These are phyloP conservation scores for Ascochyta koolunga DNA, from an alignment of 2,329 filamentous ascomycete species.

Conservation along the genomic window DNA sequence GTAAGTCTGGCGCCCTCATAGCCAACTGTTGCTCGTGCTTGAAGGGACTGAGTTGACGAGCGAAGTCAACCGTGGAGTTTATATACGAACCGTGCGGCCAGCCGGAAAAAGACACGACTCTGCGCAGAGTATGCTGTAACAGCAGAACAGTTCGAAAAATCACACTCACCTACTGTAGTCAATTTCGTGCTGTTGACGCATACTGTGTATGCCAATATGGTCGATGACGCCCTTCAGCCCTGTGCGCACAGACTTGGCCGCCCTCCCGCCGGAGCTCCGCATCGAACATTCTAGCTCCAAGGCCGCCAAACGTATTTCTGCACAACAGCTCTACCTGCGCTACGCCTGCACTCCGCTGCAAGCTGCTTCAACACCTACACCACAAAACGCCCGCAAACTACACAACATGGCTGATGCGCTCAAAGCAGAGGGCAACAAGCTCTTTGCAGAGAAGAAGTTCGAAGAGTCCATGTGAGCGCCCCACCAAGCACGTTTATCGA, in stretches of 20 bases:
- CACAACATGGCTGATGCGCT: constrained; percentile 74
- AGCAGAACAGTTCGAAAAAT: no score
- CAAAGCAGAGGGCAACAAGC: constrained; percentile 98
- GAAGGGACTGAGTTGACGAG: no score
- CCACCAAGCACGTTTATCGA: constrained; percentile 16
- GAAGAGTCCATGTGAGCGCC: constrained; percentile 85
- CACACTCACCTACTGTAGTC: not conserved
- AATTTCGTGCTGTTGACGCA: not conserved
- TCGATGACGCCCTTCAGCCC: constrained; percentile 36
- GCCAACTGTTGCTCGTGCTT: no score
- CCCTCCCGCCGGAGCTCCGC: constrained; percentile 29
- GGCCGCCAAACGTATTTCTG: constrained; percentile 42
- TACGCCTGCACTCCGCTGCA: constrained; percentile 14
- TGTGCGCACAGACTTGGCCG: constrained; percentile 21
- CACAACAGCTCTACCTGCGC: constrained; percentile 32
- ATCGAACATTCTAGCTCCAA: constrained; percentile 47
- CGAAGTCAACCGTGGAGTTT: no score
- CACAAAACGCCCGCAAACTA: constrained; percentile 6
- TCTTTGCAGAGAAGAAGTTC: constrained; percentile 97
- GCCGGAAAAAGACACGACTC: no score
- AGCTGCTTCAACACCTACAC: constrained; percentile 3
- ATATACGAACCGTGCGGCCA: no score
- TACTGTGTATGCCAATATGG: constrained; percentile 10
- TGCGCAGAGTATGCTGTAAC: no score
- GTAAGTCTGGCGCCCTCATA: no score